Conservation (phyloP, 306 rosid species). For the Cyamopsis tetragonoloba region DNA sequence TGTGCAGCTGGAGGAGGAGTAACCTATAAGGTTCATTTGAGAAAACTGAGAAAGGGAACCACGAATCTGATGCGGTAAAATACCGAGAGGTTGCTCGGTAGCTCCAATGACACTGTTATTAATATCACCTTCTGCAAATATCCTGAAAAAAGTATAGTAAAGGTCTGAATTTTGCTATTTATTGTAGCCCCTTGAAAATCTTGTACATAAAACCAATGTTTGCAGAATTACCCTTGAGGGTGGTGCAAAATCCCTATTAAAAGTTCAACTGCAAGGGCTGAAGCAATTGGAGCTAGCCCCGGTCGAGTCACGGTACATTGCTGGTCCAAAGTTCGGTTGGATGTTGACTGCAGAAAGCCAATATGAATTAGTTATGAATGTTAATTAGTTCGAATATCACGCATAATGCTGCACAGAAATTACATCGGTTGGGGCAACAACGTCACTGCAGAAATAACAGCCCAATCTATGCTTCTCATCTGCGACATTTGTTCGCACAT, state of each 20-base stretch:
- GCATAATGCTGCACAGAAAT: slow-evolving; percentile 16
- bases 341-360: slow-evolving; percentile 68
- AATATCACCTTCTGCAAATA: slow-evolving; percentile 67
- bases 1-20: slow-evolving; percentile 85
- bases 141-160: slow-evolving; percentile 50
- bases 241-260: slow-evolving; percentile 83
- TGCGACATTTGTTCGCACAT: slow-evolving; percentile 27
- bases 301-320: slow-evolving; percentile 98
- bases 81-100: slow-evolving; percentile 79
- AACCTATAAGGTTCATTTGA: slow-evolving; percentile 89
- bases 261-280: slow-evolving; percentile 94
- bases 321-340: slow-evolving; percentile 96
- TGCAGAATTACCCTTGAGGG: slow-evolving; percentile 63
- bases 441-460: slow-evolving; percentile 94
- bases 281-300: slow-evolving; percentile 94
- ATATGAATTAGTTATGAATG: slow-evolving; percentile 21
- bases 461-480: slow-evolving; percentile 68
- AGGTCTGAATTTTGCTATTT: slow-evolving; percentile 17
- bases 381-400: slow-evolving; percentile 4
- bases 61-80: slow-evolving; percentile 95
- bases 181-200: neutral
- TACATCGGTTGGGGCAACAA: slow-evolving; percentile 97
- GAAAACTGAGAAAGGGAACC: slow-evolving; percentile 82
- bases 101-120: slow-evolving; percentile 44
- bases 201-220: neutral